Conservation (phyloP, 768 basidiomycete genomes). For the Termitomyces sp. region DNA sequence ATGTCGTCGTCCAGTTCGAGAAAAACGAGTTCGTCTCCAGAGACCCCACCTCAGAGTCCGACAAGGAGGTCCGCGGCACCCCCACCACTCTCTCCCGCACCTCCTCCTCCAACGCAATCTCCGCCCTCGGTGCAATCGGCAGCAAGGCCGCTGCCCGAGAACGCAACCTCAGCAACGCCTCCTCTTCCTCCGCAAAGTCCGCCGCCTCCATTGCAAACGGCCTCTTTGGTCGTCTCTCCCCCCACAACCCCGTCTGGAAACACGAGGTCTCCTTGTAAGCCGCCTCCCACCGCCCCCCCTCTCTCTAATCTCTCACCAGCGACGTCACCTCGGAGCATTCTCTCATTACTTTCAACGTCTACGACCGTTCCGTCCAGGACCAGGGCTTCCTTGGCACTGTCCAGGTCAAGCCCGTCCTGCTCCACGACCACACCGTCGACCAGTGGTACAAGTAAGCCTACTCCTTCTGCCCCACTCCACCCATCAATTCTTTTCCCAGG, state of each 20-base stretch:
- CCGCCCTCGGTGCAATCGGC: constrained; percentile 52
- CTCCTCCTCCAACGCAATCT: constrained; percentile 57
- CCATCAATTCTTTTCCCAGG: constrained; percentile 30
- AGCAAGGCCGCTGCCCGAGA: constrained; percentile 38
- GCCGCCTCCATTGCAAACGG: constrained; percentile 27
- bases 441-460: constrained; percentile 88
- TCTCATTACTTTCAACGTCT: constrained; percentile 80
- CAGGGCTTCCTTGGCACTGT: constrained; percentile 88
- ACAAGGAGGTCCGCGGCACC: constrained; percentile 85
- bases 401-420: constrained; percentile 84
- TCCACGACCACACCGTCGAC: constrained; percentile 94
- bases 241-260: constrained; percentile 97
- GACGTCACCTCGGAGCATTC: constrained; percentile 91
- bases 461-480: constrained; percentile 9
- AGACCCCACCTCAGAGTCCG: constrained; percentile 78
- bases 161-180: constrained; percentile 35
- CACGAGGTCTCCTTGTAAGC: constrained; percentile 97
- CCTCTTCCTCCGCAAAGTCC: constrained; percentile 37
- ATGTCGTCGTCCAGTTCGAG: constrained; percentile 97
- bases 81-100: constrained; percentile 49
- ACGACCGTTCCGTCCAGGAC: constrained; percentile 78
- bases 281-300: neutral
- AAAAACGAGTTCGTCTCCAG: constrained; percentile 97
- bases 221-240: constrained; percentile 60
- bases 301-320: constrained; percentile 36